Base-by-base conservation (phyloP, 768 basidiomycete genomes). In the Leccinum variicolor region DNA sequence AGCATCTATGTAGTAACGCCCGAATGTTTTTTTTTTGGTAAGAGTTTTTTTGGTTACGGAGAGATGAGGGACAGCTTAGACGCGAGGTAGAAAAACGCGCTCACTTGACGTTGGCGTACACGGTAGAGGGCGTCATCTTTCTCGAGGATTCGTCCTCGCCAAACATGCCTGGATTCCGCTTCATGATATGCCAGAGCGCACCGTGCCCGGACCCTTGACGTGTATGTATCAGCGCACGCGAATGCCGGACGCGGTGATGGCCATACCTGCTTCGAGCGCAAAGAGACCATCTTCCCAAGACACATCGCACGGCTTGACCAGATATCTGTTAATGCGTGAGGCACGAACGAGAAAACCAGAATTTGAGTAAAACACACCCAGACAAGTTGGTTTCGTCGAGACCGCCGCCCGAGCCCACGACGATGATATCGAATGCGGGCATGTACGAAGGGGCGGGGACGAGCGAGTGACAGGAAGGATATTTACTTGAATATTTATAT, bases 381-480 rank as follows among this genome's bases (percentile, higher is more conserved):
- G 90, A 92, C 61, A 97, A 74, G 75, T 98, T 91, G 23, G 86
- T 88, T 73, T 98, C 95, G 64, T 87, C 81, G 8, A 92, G 93
- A 50, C 95, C 95, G 47, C 95, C 95, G 56, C 94, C 92, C 64
- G 85, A 83, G 50, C 87, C 95, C 36, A 93, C 84, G 63, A 89
- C 87, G 58, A 92, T 75, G 62, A 93, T 66, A 69, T 91, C 85
- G 70, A 93, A 92, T 10, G 71, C 65, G 54, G 78, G 73, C 79
- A 79, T 82, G 55, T 4, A 14, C 17, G 55, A 17, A 29, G 9
- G n/a, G 25, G 8, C 6, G 46, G 49, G 28, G 7, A 26, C 15
- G 23, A 17, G 19, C 17, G 29, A 26, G 13, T 48, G 15, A 26
- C 14, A 48, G 26, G 47, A 28, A 21, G 14, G 14, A 39, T 39